Evolutionary conservation across 2,329 filamentous ascomycete genomes (phyloP).

Genomic region (Colletotrichum lindemuthianum): DNA sequence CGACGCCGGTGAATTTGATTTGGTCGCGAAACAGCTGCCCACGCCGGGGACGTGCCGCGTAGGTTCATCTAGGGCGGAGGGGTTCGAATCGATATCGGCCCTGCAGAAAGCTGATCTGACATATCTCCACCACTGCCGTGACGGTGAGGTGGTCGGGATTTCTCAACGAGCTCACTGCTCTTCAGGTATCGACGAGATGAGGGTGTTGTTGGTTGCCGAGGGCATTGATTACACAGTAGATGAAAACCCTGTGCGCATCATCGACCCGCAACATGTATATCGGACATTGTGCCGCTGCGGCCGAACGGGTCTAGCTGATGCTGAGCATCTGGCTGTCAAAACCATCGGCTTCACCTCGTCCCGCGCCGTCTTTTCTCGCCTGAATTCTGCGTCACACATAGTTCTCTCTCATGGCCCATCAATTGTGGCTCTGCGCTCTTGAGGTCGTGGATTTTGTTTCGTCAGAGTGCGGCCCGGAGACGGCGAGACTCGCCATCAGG

Average conservation of each 20-base stretch:
- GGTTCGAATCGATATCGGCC: constrained; percentile 20
- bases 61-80: constrained; percentile 7
- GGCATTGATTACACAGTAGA: constrained; percentile 9
- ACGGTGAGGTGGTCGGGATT: constrained; percentile 17
- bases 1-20: constrained; percentile 8
- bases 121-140: constrained; percentile 22
- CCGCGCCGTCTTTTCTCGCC: constrained; percentile 2
- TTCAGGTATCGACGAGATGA: not conserved
- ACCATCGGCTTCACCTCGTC: constrained; percentile 14
- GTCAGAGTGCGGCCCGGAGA: constrained; percentile 1
- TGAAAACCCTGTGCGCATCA: constrained; percentile 35
- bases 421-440: not conserved
- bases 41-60: constrained; percentile 11
- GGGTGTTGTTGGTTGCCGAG: constrained; percentile 9
- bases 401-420: constrained; percentile 1
- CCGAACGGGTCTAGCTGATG: constrained; percentile 22
- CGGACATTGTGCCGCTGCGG: constrained; percentile 28
- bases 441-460: not conserved
- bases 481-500: constrained; percentile 10
- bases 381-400: not conserved
- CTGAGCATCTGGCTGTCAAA: constrained; percentile 1
- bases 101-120: constrained; percentile 33
- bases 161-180: constrained; percentile 19
- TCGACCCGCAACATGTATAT: constrained; percentile 31
- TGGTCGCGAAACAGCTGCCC: constrained; percentile 4